Percentiles rank a stretch among this genome's conserved stretches.
These are phyloP conservation scores for Spizellomyces sp. DNA, from an alignment of 192 early-diverging fungal genomes.

Conservation along the genomic window DNA sequence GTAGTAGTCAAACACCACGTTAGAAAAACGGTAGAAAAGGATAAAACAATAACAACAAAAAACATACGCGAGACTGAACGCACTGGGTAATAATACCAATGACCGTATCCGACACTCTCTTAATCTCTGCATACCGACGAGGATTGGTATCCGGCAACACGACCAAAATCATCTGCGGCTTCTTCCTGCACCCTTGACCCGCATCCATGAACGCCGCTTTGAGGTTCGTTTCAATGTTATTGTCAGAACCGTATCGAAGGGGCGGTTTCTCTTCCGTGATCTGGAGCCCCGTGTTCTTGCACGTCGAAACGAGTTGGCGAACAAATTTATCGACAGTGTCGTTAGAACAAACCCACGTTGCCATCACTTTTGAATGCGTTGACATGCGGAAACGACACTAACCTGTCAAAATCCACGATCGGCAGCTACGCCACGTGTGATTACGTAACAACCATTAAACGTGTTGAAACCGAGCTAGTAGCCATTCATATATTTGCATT, in stretches of 20 bases:
- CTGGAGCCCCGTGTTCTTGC: constrained; percentile 63
- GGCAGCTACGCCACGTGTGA: no score
- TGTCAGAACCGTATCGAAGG: constrained; percentile 20
- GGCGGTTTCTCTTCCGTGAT: constrained; percentile 28
- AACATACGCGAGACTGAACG: constrained; percentile 61
- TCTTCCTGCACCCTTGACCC: constrained; percentile 33
- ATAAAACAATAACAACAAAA: background rate
- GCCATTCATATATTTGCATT: no score
- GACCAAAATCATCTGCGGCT: constrained; percentile 70
- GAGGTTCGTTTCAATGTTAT: constrained; percentile 57
- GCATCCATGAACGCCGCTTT: constrained; percentile 58
- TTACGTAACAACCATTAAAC: no score
- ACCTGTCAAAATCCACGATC: no score
- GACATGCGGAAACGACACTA: no score
- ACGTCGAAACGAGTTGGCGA: constrained; percentile 55
- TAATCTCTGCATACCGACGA: constrained; percentile 75
- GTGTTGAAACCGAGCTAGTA: no score
- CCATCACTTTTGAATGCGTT: no score
- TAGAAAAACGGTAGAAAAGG: background rate
- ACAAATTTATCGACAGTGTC: constrained; percentile 58
- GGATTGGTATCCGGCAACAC: constrained; percentile 56
- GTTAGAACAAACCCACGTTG: background rate
- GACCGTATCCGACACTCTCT: constrained; percentile 78
- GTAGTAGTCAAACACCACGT: background rate
- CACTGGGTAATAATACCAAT: constrained; percentile 91